phyloP scores from a whole-genome alignment of 2,329 filamentous ascomycete genomes.

The Thelonectria discophora region DNA sequence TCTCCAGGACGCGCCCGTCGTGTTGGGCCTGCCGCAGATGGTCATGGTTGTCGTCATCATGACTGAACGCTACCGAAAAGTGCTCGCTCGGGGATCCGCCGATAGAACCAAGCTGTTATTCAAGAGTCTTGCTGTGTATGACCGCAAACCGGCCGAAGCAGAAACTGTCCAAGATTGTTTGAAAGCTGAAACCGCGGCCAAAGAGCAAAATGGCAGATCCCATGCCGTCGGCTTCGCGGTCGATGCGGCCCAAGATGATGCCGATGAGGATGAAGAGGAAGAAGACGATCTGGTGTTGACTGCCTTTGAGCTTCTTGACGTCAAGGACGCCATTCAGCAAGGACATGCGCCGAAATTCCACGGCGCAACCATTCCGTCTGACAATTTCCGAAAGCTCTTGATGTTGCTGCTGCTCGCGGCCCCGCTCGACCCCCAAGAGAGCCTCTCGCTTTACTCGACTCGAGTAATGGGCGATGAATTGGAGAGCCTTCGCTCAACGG shows the following conservation, averaged over 20 bases:
- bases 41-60: constrained; percentile 78
- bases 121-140: constrained; percentile 75
- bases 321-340: constrained; percentile 67
- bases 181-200: constrained; percentile 2
- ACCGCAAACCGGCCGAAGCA: constrained; percentile 59
- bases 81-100: constrained; percentile 65
- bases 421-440: constrained; percentile 71
- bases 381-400: constrained; percentile 75
- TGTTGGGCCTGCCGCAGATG: constrained; percentile 74
- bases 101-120: constrained; percentile 73
- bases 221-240: constrained; percentile 55
- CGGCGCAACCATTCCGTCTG: constrained; percentile 75
- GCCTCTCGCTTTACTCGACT: constrained; percentile 66
- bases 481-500: constrained; percentile 66
- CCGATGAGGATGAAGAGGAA: constrained; percentile 54
- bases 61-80: constrained; percentile 73
- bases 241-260: constrained; percentile 56
- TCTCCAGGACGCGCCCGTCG: constrained; percentile 72
- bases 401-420: constrained; percentile 75
- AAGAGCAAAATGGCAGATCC: constrained; percentile 26
- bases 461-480: constrained; percentile 66
- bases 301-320: constrained; percentile 73
- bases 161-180: constrained; percentile 7
- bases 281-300: constrained; percentile 73
- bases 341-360: constrained; percentile 61